Conservation (phyloP, 192 early-diverging fungal species). For the Chytriomyces sp. region DNA sequence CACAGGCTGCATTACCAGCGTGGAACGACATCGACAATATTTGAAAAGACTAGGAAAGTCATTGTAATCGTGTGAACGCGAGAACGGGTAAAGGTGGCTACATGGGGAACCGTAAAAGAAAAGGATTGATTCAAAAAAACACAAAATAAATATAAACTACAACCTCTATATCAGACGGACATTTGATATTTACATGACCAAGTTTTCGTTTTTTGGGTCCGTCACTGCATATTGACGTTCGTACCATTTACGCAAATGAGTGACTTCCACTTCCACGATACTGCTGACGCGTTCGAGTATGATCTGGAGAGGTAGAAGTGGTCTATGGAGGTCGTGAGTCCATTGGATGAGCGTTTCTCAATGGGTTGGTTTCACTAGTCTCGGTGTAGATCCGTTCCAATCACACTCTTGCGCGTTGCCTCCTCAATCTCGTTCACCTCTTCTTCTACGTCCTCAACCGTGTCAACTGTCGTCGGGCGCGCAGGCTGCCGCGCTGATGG, state of each 20-base stretch:
- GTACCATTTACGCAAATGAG: neutral
- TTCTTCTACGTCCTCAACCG: too few relatives aligned
- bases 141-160: too few relatives aligned
- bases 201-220: slow-evolving; percentile 15
- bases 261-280: slow-evolving; percentile 6
- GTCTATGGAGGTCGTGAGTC: neutral
- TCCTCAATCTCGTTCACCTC: slow-evolving; percentile 37
- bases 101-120: neutral
- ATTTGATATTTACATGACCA: neutral
- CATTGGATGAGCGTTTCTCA: slow-evolving; percentile 1
- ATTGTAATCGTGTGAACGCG: too few relatives aligned
- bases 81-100: neutral
- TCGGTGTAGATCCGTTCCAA: slow-evolving; percentile 48
- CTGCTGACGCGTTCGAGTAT: slow-evolving; percentile 13
- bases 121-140: neutral
- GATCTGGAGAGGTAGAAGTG: slow-evolving; percentile 25
- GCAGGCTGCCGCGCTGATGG: too few relatives aligned
- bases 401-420: slow-evolving; percentile 25
- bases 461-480: too few relatives aligned
- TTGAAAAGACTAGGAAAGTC: too few relatives aligned
- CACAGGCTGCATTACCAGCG: too few relatives aligned
- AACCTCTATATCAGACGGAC: neutral
- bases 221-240: slow-evolving; percentile 1
- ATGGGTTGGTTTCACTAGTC: slow-evolving; percentile 51
- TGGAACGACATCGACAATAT: too few relatives aligned